phyloP scores from a whole-genome alignment of 1,284 basidiomycete genomes.

The Pseudozyma thailandica region DNA sequence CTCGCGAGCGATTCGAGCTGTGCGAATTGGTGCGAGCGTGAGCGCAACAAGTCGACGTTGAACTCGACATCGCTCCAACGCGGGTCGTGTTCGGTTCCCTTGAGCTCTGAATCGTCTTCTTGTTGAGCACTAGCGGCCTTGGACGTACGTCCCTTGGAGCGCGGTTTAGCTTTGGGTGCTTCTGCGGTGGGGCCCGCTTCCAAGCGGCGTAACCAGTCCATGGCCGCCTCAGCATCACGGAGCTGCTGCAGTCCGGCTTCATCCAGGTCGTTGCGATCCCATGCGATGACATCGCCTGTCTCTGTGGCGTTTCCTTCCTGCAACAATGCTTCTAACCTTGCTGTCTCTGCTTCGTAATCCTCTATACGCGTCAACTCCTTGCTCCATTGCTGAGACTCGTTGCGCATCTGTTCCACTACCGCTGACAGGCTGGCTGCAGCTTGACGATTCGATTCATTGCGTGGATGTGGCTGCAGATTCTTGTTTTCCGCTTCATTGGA shows the following conservation, averaged over 20 bases:
- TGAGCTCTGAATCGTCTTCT: slow-evolving; percentile 18
- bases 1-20: slow-evolving; percentile 48
- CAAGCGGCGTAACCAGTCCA: slow-evolving; percentile 28
- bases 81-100: slow-evolving; percentile 54
- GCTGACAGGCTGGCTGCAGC: slow-evolving; percentile 46
- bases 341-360: slow-evolving; percentile 47
- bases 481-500: slow-evolving; percentile 18
- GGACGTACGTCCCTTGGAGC: slow-evolving; percentile 24
- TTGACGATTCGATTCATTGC: slow-evolving; percentile 54
- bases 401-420: slow-evolving; percentile 45
- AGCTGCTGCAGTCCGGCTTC: slow-evolving; percentile 41
- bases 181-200: slow-evolving; percentile 10
- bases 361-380: slow-evolving; percentile 44
- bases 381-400: slow-evolving; percentile 51
- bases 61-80: slow-evolving; percentile 52
- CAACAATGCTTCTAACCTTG: slow-evolving; percentile 31
- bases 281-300: slow-evolving; percentile 37
- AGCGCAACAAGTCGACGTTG: slow-evolving; percentile 47
- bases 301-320: slow-evolving; percentile 21
- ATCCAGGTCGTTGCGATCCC: slow-evolving; percentile 40
- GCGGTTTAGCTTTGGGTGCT: slow-evolving; percentile 22
- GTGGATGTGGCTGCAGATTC: slow-evolving; percentile 50
- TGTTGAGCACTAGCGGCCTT: slow-evolving; percentile 26
- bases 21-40: slow-evolving; percentile 45
- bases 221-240: slow-evolving; percentile 38